A percentile compares a stretch with the other conserved stretches of the same genome.
Conservation (phyloP, 2,329 filamentous ascomycete genomes). For the Cercospora sp. region DNA sequence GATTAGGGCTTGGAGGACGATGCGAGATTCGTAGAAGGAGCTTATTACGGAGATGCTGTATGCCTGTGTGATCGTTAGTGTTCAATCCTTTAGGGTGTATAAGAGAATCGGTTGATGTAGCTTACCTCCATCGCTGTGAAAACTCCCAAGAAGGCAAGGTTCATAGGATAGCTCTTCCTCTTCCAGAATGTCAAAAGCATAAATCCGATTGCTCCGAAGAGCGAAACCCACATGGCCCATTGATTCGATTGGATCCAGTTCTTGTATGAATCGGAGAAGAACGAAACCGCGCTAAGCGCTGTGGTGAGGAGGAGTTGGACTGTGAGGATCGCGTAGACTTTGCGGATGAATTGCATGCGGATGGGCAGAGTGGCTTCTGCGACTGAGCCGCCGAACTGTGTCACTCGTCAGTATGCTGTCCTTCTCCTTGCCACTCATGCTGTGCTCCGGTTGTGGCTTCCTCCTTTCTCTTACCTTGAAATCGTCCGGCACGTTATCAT, state of each 20-base stretch:
- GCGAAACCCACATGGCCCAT: constrained; percentile 82
- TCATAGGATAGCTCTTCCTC: constrained; percentile 64
- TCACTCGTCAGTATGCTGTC: neutral
- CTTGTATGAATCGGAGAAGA: constrained; percentile 78
- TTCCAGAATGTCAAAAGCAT: constrained; percentile 93
- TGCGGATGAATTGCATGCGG: constrained; percentile 71
- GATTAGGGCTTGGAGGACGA: constrained; percentile 87
- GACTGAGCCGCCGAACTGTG: constrained; percentile 84
- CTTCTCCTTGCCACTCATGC: neutral
- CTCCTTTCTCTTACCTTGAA: constrained; percentile 68
- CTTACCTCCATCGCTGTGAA: constrained; percentile 78
- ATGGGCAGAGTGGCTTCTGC: constrained; percentile 93
- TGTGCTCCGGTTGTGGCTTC: neutral
- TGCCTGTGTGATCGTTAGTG: constrained; percentile 46
- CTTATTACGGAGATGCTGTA: constrained; percentile 92
- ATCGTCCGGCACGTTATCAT: constrained; percentile 92
- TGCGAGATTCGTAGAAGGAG: constrained; percentile 78
- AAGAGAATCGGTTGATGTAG: neutral
- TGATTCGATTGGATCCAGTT: constrained; percentile 81
- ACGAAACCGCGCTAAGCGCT: constrained; percentile 76
- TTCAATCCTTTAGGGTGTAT: neutral
- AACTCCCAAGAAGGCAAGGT: constrained; percentile 84
- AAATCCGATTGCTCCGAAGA: constrained; percentile 80
- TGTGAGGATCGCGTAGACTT: constrained; percentile 98
- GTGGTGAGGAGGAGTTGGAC: constrained; percentile 86